Evolutionary conservation across 1,139 yeast genomes (phyloP).

Genomic region (Blastobotrys persicus): DNA sequence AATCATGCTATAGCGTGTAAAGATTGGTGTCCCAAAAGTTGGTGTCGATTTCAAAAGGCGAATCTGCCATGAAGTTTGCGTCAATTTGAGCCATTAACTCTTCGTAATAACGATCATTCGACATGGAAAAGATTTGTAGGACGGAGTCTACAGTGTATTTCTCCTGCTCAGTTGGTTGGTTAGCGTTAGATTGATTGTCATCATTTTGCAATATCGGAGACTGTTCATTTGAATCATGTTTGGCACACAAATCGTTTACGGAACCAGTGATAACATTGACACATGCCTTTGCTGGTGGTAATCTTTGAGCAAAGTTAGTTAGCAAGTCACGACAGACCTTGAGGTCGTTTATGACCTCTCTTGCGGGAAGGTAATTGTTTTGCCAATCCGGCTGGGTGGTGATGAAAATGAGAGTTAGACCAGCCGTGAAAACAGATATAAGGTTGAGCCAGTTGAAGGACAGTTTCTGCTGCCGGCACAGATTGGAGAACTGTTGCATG

Average conservation of each 20-base stretch:
- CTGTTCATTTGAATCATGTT: neutral
- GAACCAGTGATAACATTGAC: constrained; percentile 4
- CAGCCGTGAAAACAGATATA: constrained; percentile 23
- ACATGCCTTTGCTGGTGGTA: constrained; percentile 24
- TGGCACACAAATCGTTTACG: neutral
- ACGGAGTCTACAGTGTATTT: constrained; percentile 18
- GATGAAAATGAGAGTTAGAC: constrained; percentile 23
- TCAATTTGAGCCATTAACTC: constrained; percentile 22
- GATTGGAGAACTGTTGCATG: constrained; percentile 21
- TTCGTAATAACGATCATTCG: constrained; percentile 22
- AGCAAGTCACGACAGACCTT: constrained; percentile 19
- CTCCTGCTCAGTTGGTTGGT: neutral
- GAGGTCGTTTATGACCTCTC: constrained; percentile 18
- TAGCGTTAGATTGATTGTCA: neutral
- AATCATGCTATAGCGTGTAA: neutral
- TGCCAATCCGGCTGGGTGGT: constrained; percentile 21
- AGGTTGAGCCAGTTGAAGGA: constrained; percentile 28
- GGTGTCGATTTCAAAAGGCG: neutral
- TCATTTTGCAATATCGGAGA: neutral
- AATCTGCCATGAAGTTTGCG: constrained; percentile 3
- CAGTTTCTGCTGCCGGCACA: constrained; percentile 22
- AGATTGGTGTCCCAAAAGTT: neutral
- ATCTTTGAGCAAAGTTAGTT: constrained; percentile 18
- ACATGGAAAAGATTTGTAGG: constrained; percentile 22
- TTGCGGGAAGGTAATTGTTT: constrained; percentile 14